These are phyloP conservation scores for Cryptococcus jaspeensis DNA, from an alignment of 1,284 basidiomycete species.

Conservation along the genomic window DNA sequence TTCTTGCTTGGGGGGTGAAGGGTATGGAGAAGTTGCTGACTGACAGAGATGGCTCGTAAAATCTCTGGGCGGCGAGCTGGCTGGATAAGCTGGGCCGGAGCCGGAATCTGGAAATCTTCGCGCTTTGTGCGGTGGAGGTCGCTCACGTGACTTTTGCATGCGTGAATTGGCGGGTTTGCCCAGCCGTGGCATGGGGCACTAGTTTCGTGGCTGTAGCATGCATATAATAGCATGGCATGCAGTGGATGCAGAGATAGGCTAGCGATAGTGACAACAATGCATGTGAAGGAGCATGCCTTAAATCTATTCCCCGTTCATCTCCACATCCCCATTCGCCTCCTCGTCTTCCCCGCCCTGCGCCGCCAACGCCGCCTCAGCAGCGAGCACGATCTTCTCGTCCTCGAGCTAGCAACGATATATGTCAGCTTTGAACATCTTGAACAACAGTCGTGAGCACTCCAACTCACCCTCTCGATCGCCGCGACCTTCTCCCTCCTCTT, in stretches of 20 bases:
- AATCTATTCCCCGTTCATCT: slow-evolving; percentile 8
- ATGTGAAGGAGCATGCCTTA: neutral
- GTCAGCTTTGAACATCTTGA: neutral
- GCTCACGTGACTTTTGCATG: neutral
- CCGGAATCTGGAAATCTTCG: neutral
- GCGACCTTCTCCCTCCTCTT: slow-evolving; percentile 67
- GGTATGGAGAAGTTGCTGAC: neutral
- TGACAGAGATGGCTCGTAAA: no score
- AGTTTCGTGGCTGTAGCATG: neutral
- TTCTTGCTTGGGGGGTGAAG: neutral
- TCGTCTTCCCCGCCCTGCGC: slow-evolving; percentile 34
- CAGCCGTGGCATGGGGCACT: no score
- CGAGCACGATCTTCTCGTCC: slow-evolving; percentile 48
- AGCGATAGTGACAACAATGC: slow-evolving; percentile 7
- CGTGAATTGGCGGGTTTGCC: neutral
- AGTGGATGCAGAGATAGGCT: no score
- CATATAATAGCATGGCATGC: neutral
- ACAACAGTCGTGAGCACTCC: neutral
- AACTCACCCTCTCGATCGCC: slow-evolving; percentile 56
- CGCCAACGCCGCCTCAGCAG: slow-evolving; percentile 48
- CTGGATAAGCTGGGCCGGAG: no score
- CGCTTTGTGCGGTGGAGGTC: neutral
- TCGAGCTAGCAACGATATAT: slow-evolving; percentile 31
- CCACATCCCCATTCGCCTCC: slow-evolving; percentile 6
- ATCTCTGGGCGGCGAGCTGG: neutral